phyloP scores from a whole-genome alignment of 2,329 filamentous ascomycete species.

The Pestalotiopsis sp. region DNA sequence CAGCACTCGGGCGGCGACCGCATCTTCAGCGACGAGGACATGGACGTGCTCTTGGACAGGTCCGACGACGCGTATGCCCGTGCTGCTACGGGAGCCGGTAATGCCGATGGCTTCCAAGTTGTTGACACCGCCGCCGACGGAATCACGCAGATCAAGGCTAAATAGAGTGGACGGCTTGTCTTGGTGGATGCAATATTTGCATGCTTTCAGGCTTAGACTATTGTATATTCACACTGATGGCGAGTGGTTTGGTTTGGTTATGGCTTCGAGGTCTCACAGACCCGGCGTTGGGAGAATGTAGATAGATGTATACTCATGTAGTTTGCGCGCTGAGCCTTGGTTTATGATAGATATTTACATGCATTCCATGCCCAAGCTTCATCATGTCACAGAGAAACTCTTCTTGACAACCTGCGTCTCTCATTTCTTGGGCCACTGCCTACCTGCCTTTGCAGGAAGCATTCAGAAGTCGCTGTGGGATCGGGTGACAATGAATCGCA shows the following conservation, averaged over 20 bases:
- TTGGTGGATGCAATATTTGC: neutral
- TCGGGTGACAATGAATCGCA: too few species aligned
- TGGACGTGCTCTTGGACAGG: constrained; percentile 77
- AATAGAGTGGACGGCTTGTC: neutral
- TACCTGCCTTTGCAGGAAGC: too few species aligned
- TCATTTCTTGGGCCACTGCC: too few species aligned
- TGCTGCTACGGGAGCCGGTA: constrained; percentile 78
- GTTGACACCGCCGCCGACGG: constrained; percentile 73
- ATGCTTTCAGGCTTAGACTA: neutral
- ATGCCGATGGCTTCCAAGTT: constrained; percentile 71
- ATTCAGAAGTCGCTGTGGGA: too few species aligned
- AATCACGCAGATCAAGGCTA: constrained; percentile 38
- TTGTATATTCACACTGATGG: neutral
- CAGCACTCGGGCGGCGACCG: constrained; percentile 60
- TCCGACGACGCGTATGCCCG: constrained; percentile 64
- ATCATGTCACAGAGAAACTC: too few species aligned
- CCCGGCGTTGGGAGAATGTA: too few species aligned
- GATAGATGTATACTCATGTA: too few species aligned
- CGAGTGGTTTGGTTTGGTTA: neutral
- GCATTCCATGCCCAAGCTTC: too few species aligned
- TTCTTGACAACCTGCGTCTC: too few species aligned
- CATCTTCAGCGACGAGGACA: constrained; percentile 73
- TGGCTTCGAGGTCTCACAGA: neutral
- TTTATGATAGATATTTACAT: too few species aligned
- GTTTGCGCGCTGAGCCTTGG: too few species aligned